Evolutionary conservation across 2,329 filamentous ascomycete genomes (phyloP), one percentile per base, ranked within the genome.

Genomic region (Beauveria bassiana): DNA sequence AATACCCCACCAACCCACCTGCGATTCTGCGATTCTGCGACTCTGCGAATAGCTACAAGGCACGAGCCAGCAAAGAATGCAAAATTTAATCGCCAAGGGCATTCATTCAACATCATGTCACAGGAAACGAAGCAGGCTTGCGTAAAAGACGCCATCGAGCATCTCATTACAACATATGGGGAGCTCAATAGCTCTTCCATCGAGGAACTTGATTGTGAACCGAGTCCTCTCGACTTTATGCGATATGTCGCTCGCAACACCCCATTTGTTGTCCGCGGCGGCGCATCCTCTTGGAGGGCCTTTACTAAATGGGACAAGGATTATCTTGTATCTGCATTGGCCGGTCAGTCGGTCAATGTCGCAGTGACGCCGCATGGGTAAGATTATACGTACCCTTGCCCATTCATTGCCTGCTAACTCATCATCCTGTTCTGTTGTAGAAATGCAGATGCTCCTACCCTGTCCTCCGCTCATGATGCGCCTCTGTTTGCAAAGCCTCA

Each of bases 151-250:
- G 65, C 70, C n/a, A 62, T 75, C 2, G 59, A 64, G 18, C 68
- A 83, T 62, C 80, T 92, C 24, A 82, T 93, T 65, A 79, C 77
- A 12, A 84, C 80, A n/a, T 93, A 90, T 73, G 84, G 88, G 68
- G 89, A 91, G 66, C 81, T 93, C 60, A 93, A 93, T 69, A 73
- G 79, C 61, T 71, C 76, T 24, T 67, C 69, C 18, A 78, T 92
- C 61, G 82, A 88, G 51, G 84, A 86, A 66, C 78, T 92, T 3
- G 49, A 77, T 16, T 77, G 82, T 47, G 83, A 87, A 54, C 90
- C 90, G 4, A 89, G 86, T 31, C 83, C 90, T 0, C 80, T 95
- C 6, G 87, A 93, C 69, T 93, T 93, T 70, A 88, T 92, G 85
- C 84, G 88, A 68, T 88, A 86, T 72, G 89, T 93, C 22, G 81